Base-by-base conservation (phyloP, 148 eudicot species). In the Polygonum maritimum region DNA sequence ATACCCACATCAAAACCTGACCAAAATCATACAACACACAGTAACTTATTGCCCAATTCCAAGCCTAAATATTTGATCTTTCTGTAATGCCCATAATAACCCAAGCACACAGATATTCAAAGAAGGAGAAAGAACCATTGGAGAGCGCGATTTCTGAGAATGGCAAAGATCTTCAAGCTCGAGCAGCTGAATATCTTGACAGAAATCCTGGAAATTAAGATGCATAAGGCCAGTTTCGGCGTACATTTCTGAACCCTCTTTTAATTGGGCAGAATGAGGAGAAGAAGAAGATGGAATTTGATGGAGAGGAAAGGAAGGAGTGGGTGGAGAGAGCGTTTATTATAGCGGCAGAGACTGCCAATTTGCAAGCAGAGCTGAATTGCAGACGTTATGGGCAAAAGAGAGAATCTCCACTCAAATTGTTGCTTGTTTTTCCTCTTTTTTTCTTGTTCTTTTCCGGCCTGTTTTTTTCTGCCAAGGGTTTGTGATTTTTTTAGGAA, bases 171-270 rank as follows among this genome's bases (percentile, higher is more conserved):
- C 97, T 2, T 88, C 83, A 73, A 94, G 79, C 1, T 88, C 84
- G 70, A 94, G 79, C 35, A 83, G 89, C 58, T 85, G 91, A 73
- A 88, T 71, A 74, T 89, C 92, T 35, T 82, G 90, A 78, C 87
- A 83, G 79, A 86, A 90, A 75, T 70, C 88, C 86, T 87, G 89
- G 75, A 86, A 90, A 81, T 82, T 87, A 63, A 97, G 97, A 58
- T 77, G 88, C 85, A 88, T 67, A 71, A 89, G 80, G 33, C 82
- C 92, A 40, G 85, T 19, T 31, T 45, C 83, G 19, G 71, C 38
- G 44, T 67, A 67, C 71, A 67, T 67, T 67, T 67, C 69, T 35
- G 38, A 67, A 67, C 45, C 71, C 71, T 67, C 44, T 36, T 67
- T 67, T 5, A 35, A 38, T 38, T 38, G 71, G 10, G 16, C 44